These are phyloP conservation scores for Fusarium sp. DNA, from an alignment of 2,329 filamentous ascomycete species.

Conservation along the genomic window DNA sequence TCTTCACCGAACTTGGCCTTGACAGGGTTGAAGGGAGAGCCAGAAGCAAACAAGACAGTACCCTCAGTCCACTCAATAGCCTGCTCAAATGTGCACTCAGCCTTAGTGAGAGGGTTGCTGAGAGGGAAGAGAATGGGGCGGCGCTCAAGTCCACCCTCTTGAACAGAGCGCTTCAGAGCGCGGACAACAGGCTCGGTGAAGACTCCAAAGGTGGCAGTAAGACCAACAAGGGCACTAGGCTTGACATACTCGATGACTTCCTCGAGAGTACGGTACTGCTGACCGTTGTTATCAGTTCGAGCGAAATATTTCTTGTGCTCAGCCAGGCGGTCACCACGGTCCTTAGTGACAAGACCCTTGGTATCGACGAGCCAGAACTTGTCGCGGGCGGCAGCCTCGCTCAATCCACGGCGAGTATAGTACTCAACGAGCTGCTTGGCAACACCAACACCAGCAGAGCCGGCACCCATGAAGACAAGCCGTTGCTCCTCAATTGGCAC, in stretches of 20 bases:
- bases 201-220: conserved; percentile 93
- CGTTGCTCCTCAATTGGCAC: conserved; percentile 90
- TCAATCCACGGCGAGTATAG: conserved; percentile 92
- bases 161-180: conserved; percentile 73
- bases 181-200: conserved; percentile 90
- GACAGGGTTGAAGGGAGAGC: conserved; percentile 87
- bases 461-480: conserved; percentile 95
- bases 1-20: conserved; percentile 70
- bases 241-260: conserved; percentile 95
- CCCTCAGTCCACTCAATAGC: conserved; percentile 92
- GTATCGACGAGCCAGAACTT: conserved; percentile 99
- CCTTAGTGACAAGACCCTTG: conserved; percentile 91
- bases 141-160: conserved; percentile 75
- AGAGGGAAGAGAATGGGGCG: conserved; percentile 94
- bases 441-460: conserved; percentile 95
- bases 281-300: conserved; percentile 72
- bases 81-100: conserved; percentile 97
- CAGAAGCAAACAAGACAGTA: conserved; percentile 91
- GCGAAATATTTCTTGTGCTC: conserved; percentile 86
- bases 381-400: conserved; percentile 85
- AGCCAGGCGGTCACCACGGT: conserved; percentile 93
- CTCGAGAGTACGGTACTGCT: conserved; percentile 82
- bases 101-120: conserved; percentile 95
- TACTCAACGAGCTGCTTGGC: conserved; percentile 98
- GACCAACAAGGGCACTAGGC: conserved; percentile 92